phyloP scores from a whole-genome alignment of 2,329 filamentous ascomycete genomes.

The Apiospora aurea region DNA sequence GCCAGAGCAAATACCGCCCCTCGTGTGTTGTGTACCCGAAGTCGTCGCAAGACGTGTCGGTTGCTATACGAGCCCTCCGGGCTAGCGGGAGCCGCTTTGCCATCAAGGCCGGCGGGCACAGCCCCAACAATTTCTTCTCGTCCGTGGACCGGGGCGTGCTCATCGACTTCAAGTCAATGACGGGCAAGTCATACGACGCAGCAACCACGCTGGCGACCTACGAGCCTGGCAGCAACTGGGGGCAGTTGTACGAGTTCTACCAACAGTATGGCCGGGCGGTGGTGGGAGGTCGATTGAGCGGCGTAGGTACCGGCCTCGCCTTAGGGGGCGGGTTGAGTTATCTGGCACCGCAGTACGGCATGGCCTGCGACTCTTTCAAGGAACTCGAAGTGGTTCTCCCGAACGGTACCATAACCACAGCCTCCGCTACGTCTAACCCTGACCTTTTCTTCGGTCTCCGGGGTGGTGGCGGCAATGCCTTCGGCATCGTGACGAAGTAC shows the following conservation, averaged over 20 bases:
- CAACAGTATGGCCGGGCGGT: conserved; percentile 35
- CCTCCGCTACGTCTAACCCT: conserved; percentile 32
- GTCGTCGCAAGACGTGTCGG: conserved; percentile 38
- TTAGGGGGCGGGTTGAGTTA: conserved; percentile 39
- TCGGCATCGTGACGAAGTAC: conserved; percentile 36
- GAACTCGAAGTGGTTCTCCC: conserved; percentile 41
- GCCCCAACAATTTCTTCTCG: conserved; percentile 37
- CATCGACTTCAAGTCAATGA: conserved; percentile 36
- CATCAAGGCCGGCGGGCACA: conserved; percentile 40
- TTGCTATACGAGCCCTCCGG: conserved; percentile 35
- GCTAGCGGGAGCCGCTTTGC: conserved; percentile 34
- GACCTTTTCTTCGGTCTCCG: conserved; percentile 41
- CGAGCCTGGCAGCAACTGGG: conserved; percentile 37
- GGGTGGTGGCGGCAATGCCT: conserved; percentile 39
- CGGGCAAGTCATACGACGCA: conserved; percentile 36
- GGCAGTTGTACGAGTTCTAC: conserved; percentile 35
- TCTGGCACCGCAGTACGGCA: conserved; percentile 38
- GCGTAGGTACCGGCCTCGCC: conserved; percentile 37
- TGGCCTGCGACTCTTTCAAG: conserved; percentile 39
- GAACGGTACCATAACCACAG: conserved; percentile 36
- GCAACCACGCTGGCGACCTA: conserved; percentile 37
- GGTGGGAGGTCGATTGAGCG: conserved; percentile 36
- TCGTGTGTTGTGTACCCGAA: conserved; percentile 38
- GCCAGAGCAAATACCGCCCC: conserved; percentile 36
- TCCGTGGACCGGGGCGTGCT: conserved; percentile 38